phyloP scores from a whole-genome alignment of 441 rosid species.

The Brassica balearica region DNA sequence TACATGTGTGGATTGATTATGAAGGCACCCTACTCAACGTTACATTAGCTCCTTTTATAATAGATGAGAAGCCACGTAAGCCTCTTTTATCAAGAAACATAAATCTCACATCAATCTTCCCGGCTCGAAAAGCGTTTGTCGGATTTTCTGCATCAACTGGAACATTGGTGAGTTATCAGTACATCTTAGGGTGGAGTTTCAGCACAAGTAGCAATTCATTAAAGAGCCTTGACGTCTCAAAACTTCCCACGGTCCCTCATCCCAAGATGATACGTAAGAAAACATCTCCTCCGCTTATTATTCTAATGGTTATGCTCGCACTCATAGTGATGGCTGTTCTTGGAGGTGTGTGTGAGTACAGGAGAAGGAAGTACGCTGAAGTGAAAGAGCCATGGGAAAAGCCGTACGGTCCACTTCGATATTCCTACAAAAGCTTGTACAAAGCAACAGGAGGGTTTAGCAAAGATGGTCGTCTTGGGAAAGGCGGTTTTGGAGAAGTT shows the following conservation, averaged over 20 bases:
- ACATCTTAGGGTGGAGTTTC: slow-evolving; percentile 70
- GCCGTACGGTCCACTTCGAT: slow-evolving; percentile 55
- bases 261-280: not conserved
- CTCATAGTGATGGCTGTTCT: slow-evolving; percentile 5
- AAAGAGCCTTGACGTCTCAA: slow-evolving; percentile 39
- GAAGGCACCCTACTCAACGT: slow-evolving; percentile 47
- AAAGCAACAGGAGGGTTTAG: slow-evolving; percentile 59
- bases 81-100: slow-evolving; percentile 43
- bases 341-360: slow-evolving; percentile 15
- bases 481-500: slow-evolving; percentile 60
- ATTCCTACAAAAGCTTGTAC: slow-evolving; percentile 50
- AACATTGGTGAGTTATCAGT: slow-evolving; percentile 42
- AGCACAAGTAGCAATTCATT: slow-evolving; percentile 42
- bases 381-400: slow-evolving; percentile 55
- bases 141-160: slow-evolving; percentile 84
- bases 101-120: slow-evolving; percentile 59
- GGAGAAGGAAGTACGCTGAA: slow-evolving; percentile 44
- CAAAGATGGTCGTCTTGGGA: slow-evolving; percentile 48
- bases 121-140: slow-evolving; percentile 54
- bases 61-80: slow-evolving; percentile 28
- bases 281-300: slow-evolving; percentile 13
- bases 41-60: slow-evolving; percentile 30
- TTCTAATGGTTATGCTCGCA: not conserved
- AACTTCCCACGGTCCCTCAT: slow-evolving; percentile 47
- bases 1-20: slow-evolving; percentile 64